Evolutionary conservation across 1,139 yeast species (phyloP), one percentile per base, ranked within the genome.

Genomic region (Eremothecium gossypii): DNA sequence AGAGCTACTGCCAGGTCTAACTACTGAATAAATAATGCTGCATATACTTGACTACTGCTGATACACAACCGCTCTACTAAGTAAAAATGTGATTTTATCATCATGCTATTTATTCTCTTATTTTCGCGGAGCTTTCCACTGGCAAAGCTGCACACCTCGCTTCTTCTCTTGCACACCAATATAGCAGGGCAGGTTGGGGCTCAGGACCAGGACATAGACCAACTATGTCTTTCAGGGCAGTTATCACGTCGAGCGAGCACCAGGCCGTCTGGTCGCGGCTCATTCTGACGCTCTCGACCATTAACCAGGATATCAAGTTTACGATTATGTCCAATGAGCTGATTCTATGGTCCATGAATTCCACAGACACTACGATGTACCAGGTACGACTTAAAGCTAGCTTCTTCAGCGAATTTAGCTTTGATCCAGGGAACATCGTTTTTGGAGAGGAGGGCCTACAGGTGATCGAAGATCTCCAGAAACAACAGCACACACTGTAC

Each of bases 361-460:
- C 45, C n/a, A 52, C 63, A 8, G 60, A 57, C 17, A 58, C 63
- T 0, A 47, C 61, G 2, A 45, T 54, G 38, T 52, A 58, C 34
- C 57, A 60, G 38, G 45, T 55, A 6, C 45, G 47, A 14, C 57
- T 58, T 43, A 41, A 50, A 6, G 45, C 44, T 29, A 40, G 44
- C 2, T 58, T 60, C 38, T 60, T 60, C 41, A 54, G 54, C 8
- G 52, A 48, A 7, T 56, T 41, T 39, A 52, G 48, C 9, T 60
- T 56, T 34, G 47, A 47, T 10, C 61, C 64, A 3, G 43, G 51
- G 32, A 57, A 54, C 13, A 54, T 58, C 12, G 53, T 57, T 7
- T 59, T 57, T 44, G 64, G 64, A n/a, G 62, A 57, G 30, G 48
- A 44, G 29, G 64, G 64, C 2, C 39, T 57, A n/a, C 62, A 60